Conservation (phyloP, 257 asterid genomes). For the Plantago major region DNA sequence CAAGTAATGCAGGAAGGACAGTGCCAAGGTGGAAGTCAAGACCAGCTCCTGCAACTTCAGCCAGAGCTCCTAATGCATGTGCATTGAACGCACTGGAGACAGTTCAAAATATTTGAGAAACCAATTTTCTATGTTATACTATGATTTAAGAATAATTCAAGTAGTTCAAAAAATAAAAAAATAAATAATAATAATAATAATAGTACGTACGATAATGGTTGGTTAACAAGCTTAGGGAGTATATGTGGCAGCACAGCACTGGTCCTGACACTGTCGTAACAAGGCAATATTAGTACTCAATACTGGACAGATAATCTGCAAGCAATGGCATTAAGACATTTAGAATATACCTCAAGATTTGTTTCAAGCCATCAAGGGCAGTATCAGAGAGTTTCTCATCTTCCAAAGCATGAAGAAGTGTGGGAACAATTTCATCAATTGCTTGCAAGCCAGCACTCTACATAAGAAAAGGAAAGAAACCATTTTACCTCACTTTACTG, state of each 20-base stretch:
- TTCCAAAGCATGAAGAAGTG: conserved; percentile 92
- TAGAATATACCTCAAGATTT: conserved; percentile 68
- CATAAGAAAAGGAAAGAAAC: conserved; percentile 14
- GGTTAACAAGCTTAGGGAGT: conserved; percentile 96
- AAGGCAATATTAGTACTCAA: conserved; percentile 22
- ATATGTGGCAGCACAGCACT: conserved; percentile 97
- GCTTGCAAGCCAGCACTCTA: conserved; percentile 99
- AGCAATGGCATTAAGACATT: conserved; percentile 14
- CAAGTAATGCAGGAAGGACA: conserved; percentile 82
- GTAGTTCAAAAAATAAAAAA: conserved; percentile 6
- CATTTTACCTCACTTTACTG: conserved; percentile 12
- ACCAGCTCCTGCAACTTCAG: conserved; percentile 98
- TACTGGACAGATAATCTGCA: conserved; percentile 6
- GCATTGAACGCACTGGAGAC: conserved; percentile 85
- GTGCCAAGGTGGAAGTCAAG: conserved; percentile 86
- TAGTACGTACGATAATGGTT: conserved; percentile 77
- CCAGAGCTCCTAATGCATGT: conserved; percentile 98
- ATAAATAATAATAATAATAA: background rate
- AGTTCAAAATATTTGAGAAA: conserved; percentile 21
- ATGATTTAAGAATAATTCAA: conserved; percentile 14
- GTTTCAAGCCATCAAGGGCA: conserved; percentile 98
- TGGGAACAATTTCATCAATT: conserved; percentile 96
- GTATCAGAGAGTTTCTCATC: conserved; percentile 84
- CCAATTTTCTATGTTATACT: conserved; percentile 1
- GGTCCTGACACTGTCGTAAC: conserved; percentile 78